Evolutionary conservation across 1,284 basidiomycete species (phyloP), one percentile per base, ranked within the genome.

Genomic region (Somion occarium): DNA sequence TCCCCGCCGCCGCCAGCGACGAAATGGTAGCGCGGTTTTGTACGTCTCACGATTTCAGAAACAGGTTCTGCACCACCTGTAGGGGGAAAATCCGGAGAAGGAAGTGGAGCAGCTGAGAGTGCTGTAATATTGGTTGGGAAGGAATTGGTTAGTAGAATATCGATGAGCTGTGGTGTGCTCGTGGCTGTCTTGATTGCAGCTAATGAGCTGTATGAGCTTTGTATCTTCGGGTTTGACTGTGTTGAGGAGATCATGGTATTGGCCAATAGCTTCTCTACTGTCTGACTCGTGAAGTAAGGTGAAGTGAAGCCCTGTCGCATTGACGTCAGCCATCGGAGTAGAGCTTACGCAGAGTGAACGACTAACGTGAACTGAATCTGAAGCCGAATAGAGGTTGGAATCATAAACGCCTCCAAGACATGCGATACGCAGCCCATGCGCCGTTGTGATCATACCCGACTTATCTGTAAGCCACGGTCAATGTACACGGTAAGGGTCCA

Each of bases 401-500:
- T 91, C 84, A 61, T 87, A 91, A 25, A 73, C 70, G 2, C 93
- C 93, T 26, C 91, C 91, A 12, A 94, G 74, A 62, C 88, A 93
- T 5, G 87, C 93, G 61, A 97, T 88, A 53, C 89, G 84, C 38
- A 97, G 73, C 3, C 91, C 91, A 57, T 90, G 83, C 1, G 88
- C 81, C 1, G 93, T 93, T 1, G 83, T 91, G 48, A 95, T 73
- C 2, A 91, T 75, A 1, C 82, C 85, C 3, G 91, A 90, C 70
- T 94, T 94, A 67, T 82, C 93, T 95, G 58, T 46, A 27, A 42
- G 30, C 15, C 34, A 39, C 46, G 34, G 20, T 24, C 20, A 34
- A 34, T 34, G 7, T 34, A 34, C n/a, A n/a, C n/a, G n/a, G n/a
- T n/a, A 44, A 5, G 20, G 43, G n/a, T n/a, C n/a, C n/a, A n/a